Conservation (phyloP, 768 basidiomycete species). For the Pulveroboletus frians region DNA sequence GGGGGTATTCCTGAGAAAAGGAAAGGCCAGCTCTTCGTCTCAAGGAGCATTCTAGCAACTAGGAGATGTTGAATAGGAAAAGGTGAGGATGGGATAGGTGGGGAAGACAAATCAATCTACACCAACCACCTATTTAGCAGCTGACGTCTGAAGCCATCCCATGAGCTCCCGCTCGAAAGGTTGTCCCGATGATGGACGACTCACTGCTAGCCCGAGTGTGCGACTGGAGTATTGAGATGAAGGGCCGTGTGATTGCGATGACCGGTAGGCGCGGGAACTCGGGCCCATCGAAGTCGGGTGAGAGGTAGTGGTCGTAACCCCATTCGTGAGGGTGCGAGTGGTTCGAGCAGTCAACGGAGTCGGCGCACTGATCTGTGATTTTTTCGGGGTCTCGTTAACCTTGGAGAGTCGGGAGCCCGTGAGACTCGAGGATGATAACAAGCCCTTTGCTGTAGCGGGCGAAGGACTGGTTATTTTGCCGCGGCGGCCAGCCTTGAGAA, state of each 20-base stretch:
- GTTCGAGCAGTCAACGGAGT: constrained; percentile 81
- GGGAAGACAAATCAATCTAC: constrained; percentile 6
- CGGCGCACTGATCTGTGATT: constrained; percentile 84
- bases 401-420: constrained; percentile 46
- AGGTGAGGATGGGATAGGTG: constrained; percentile 1
- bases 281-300: constrained; percentile 55
- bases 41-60: constrained; percentile 26
- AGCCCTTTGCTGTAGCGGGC: constrained; percentile 46
- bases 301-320: constrained; percentile 53
- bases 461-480: constrained; percentile 42
- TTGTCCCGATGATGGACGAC: constrained; percentile 35
- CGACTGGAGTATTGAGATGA: constrained; percentile 74
- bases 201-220: constrained; percentile 66
- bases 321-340: constrained; percentile 48
- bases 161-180: constrained; percentile 35
- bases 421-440: constrained; percentile 54
- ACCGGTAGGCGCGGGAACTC: constrained; percentile 59
- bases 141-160: constrained; percentile 34
- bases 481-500: constrained; percentile 65
- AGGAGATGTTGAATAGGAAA: constrained; percentile 10
- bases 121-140: constrained; percentile 26
- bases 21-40: constrained; percentile 35
- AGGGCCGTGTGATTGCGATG: constrained; percentile 64
- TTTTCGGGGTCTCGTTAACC: constrained; percentile 74
- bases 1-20: constrained; percentile 33